Base-by-base conservation (phyloP, 331 rosid genomes). In the Quercus lobata region DNA sequence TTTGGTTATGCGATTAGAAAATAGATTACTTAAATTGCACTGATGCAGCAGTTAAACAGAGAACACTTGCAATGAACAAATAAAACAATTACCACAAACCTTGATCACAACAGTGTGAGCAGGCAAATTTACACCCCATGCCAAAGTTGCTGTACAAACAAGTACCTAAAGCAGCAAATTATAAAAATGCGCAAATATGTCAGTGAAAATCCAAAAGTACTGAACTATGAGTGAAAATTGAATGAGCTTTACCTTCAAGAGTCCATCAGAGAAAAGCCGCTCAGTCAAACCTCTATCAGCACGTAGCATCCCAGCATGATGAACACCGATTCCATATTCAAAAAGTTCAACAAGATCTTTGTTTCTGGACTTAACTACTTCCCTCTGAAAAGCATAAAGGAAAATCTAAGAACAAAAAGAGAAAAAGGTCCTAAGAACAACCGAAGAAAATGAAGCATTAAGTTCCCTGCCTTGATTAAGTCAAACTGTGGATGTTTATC, bases 271-370 rank as follows among this genome's bases (percentile, higher is more conserved):
- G 82, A 95, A 95, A 85, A 95, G 98, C 65, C 93, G 87, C 83
- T 95, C 98, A 75, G 98, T 95, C 77, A 95, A 84, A 76, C 94
- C 96, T 87, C 98, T 91, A 84, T 95, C 98, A 30, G 97, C 73
- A 57, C 98, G 97, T 81, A 95, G 81, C 98, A 95, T 95, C 86
- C 98, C 98, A 79, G 98, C 98, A 88, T 95, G 97, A 90, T 95
- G 98, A 73, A 95, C 80, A 62, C 98, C 98, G 80, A 90, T 72
- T 56, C 97, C 98, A 78, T n/a, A 83, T 78, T 90, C 90, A 90
- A 92, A 95, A 83, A 92, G 97, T 76, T 90, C 92, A 68, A 91
- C 97, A 44, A 95, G 94, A 90, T 92, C 97, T 86, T 88, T 95
- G 85, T 95, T 95, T 87, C 97, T 91, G 78, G 98, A 95, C 84